Evolutionary conservation across 495 filamentous ascomycete species (phyloP).

Genomic region (Hypoxylon intermedium): DNA sequence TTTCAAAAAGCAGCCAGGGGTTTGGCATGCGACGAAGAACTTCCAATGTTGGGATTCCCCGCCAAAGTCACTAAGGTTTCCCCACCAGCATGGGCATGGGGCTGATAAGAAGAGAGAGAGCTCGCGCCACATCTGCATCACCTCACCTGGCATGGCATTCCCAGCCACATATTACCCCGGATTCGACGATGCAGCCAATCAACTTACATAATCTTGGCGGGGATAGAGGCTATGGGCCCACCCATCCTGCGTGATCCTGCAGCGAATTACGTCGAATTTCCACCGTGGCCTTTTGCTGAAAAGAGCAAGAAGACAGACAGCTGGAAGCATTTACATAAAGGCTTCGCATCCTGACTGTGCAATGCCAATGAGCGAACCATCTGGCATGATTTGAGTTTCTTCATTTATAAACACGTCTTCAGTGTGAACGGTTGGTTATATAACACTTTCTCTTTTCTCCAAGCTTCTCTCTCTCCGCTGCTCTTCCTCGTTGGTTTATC

Average conservation of each 20-base stretch:
- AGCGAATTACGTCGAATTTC: slow-evolving; percentile 40
- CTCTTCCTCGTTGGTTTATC: background rate
- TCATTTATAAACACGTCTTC: slow-evolving; percentile 15
- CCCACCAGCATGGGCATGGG: background rate
- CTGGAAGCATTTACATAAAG: slow-evolving; percentile 20
- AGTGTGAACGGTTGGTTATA: slow-evolving; percentile 12
- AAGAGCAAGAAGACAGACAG: slow-evolving; percentile 27
- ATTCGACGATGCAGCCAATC: slow-evolving; percentile 26
- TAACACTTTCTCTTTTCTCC: slow-evolving; percentile 4
- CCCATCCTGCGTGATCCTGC: background rate
- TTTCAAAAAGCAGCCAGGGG: background rate
- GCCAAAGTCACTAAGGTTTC: slow-evolving; percentile 26
- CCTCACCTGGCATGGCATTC: background rate
- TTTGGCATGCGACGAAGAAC: slow-evolving; percentile 8
- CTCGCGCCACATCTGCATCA: slow-evolving; percentile 39
- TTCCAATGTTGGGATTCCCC: slow-evolving; percentile 19
- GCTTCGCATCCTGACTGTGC: slow-evolving; percentile 17
- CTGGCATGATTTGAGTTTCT: slow-evolving; percentile 13
- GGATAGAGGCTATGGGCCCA: slow-evolving; percentile 3
- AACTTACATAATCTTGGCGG: background rate
- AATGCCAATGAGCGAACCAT: slow-evolving; percentile 16
- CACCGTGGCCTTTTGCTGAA: slow-evolving; percentile 49
- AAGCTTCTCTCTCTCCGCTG: background rate
- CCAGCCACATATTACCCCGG: slow-evolving; percentile 39
- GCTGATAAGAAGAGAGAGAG: slow-evolving; percentile 10